Percentiles rank a stretch among this genome's conserved stretches.
Evolutionary conservation across 2,329 filamentous ascomycete species (phyloP).

Genomic region (Sodiomyces alkalinus): DNA sequence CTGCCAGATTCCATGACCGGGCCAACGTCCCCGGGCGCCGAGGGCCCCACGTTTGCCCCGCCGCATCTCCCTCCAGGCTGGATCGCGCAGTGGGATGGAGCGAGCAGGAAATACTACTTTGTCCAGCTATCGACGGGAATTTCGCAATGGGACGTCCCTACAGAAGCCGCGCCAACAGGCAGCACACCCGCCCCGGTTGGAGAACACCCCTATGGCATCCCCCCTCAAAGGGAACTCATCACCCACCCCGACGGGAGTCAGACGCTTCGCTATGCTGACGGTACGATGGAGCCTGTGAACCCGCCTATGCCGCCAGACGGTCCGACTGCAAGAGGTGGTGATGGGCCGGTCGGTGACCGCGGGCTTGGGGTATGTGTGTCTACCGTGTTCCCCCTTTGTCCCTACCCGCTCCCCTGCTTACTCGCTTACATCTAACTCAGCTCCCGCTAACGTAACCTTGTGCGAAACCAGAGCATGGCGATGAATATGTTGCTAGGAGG

Average conservation of each 20-base stretch:
- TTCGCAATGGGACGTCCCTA: constrained; percentile 62
- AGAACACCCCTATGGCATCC: constrained; percentile 49
- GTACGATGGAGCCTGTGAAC: constrained; percentile 43
- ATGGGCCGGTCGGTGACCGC: constrained; percentile 41
- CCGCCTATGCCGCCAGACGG: constrained; percentile 31
- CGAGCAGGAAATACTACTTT: constrained; percentile 52
- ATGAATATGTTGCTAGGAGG: constrained; percentile 41
- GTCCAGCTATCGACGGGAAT: constrained; percentile 58
- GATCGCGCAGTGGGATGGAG: constrained; percentile 55
- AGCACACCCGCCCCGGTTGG: constrained; percentile 38
- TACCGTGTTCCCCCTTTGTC: background rate
- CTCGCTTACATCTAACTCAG: background rate
- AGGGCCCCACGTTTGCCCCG: constrained; percentile 44
- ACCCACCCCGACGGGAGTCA: constrained; percentile 48
- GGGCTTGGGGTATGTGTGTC: constrained; percentile 45
- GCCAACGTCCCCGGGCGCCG: constrained; percentile 40
- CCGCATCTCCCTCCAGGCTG: constrained; percentile 48
- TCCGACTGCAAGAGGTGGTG: constrained; percentile 31
- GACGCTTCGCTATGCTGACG: constrained; percentile 44
- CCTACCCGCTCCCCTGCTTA: constrained; percentile 1
- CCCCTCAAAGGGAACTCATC: constrained; percentile 38
- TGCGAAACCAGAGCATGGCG: constrained; percentile 35
- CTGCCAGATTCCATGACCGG: constrained; percentile 34
- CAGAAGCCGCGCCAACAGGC: constrained; percentile 44
- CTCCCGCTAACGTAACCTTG: background rate